Evolutionary conservation across 352 stramenopile genomes (phyloP), one percentile per base, ranked within the genome.

Genomic region (Phytophthora boehmeriae): DNA sequence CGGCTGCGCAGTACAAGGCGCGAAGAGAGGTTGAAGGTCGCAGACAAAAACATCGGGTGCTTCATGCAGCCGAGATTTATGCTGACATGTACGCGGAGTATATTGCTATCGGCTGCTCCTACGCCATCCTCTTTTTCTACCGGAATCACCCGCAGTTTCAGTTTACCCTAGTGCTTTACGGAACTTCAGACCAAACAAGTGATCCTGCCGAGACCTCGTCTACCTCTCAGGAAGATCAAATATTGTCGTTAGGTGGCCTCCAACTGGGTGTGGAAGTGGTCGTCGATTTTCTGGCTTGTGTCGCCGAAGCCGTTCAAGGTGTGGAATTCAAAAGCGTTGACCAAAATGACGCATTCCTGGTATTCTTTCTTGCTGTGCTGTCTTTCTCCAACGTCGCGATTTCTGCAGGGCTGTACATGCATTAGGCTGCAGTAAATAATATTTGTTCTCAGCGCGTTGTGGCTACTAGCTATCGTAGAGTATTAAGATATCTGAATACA

Each of bases 11-110:
- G 20, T 28, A 44, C 4, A 50, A 48, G n/a, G 67, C 70, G 39
- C 42, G 63, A 19, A 57, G 56, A 8, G 51, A 59, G 13, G 65
- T 68, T 41, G 30, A 67, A 27, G 48, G 70, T 36, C 71, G 57
- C 52, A 28, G 53, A 28, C 34, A 28, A 0, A 67, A 60, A 34
- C 11, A 63, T 23, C 59, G 59, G 2, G 38, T 49, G 5, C 58
- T 68, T 14, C 64, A 77, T 36, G 44, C 46, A 2, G 54, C 48
- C 1, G 72, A 80, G 35, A 49, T 68, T 14, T 68, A 54, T 17
- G 63, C 62, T 38, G 72, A 76, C 54, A 81, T 78, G 68, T 76
- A 72, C 50, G 65, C 64, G 19, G 72, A 81, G 43, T 81, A 78
- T 44, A 20, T 81, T 14, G 65, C 68, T 9, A 66, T 81, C 30